Evolutionary conservation across 139 green algal species (phyloP).

Genomic region (Chlorella vulgaris): DNA sequence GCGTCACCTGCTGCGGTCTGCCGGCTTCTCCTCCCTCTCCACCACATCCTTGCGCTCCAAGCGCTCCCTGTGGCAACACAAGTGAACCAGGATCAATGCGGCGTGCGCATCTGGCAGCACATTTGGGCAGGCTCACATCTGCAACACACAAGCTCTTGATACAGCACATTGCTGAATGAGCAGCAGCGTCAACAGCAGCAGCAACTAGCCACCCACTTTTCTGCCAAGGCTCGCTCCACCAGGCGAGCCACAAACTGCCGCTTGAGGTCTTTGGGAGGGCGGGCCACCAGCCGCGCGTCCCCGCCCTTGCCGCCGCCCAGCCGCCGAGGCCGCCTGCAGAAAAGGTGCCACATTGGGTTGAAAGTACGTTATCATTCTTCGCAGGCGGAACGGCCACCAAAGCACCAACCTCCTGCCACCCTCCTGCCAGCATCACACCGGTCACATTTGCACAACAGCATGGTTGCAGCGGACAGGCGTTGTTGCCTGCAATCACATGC

Average conservation of each 20-base stretch:
- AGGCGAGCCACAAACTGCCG: slow-evolving; percentile 43
- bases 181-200: background rate
- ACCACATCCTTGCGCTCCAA: background rate
- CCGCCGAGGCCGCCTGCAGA: slow-evolving; percentile 67
- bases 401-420: too few relatives aligned
- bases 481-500: too few relatives aligned
- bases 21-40: background rate
- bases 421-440: too few relatives aligned
- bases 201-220: slow-evolving; percentile 15
- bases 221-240: slow-evolving; percentile 11
- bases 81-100: too few relatives aligned
- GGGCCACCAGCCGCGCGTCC: slow-evolving; percentile 46
- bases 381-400: too few relatives aligned
- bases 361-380: too few relatives aligned
- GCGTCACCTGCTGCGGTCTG: slow-evolving; percentile 4
- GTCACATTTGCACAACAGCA: too few relatives aligned
- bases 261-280: slow-evolving; percentile 61
- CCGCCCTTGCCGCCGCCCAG: slow-evolving; percentile 83
- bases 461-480: background rate
- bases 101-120: too few relatives aligned
- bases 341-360: background rate
- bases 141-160: too few relatives aligned
- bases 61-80: slow-evolving; percentile 13
- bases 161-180: too few relatives aligned
- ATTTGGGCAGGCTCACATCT: too few relatives aligned